Conservation (phyloP, 768 basidiomycete genomes). For the Lactifluus echinatus region DNA sequence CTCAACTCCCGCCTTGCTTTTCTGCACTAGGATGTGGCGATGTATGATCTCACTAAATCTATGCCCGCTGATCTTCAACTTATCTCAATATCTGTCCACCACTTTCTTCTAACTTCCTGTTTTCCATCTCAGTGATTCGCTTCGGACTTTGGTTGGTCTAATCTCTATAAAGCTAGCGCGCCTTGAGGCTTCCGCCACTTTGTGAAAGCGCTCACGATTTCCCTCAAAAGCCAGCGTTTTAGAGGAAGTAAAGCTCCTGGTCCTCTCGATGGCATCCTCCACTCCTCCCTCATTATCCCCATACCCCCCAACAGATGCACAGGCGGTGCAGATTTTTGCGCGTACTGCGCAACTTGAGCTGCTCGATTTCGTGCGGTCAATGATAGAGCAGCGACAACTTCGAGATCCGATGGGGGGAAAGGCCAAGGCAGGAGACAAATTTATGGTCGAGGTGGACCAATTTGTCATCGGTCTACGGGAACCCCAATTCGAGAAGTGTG, state of each 20-base stretch:
- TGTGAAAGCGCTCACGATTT: constrained; percentile 11
- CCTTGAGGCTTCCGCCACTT: constrained; percentile 14
- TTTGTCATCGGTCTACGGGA: constrained; percentile 18
- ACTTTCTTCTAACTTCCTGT: constrained; percentile 13
- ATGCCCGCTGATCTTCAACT: constrained; percentile 18
- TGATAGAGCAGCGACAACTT: constrained; percentile 17
- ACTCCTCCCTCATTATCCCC: constrained; percentile 8
- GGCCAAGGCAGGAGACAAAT: constrained; percentile 13
- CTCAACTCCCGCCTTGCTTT: constrained; percentile 5
- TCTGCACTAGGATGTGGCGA: constrained; percentile 11
- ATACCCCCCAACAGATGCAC: constrained; percentile 10
- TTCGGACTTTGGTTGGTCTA: constrained; percentile 15
- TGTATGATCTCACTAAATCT: constrained; percentile 18
- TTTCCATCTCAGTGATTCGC: constrained; percentile 18
- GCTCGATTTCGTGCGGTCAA: constrained; percentile 17
- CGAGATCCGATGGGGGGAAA: constrained; percentile 17
- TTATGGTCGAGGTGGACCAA: constrained; percentile 19
- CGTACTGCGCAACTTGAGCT: constrained; percentile 12
- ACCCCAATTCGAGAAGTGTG: constrained; percentile 18
- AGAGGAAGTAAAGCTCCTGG: neutral
- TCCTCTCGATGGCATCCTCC: constrained; percentile 16
- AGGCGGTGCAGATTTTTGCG: constrained; percentile 10
- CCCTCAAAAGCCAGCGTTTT: constrained; percentile 15
- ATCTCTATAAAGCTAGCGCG: constrained; percentile 18
- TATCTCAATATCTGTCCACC: constrained; percentile 9